Conservation (phyloP, 495 filamentous ascomycete species). For the Neurospora tetrasperma region DNA sequence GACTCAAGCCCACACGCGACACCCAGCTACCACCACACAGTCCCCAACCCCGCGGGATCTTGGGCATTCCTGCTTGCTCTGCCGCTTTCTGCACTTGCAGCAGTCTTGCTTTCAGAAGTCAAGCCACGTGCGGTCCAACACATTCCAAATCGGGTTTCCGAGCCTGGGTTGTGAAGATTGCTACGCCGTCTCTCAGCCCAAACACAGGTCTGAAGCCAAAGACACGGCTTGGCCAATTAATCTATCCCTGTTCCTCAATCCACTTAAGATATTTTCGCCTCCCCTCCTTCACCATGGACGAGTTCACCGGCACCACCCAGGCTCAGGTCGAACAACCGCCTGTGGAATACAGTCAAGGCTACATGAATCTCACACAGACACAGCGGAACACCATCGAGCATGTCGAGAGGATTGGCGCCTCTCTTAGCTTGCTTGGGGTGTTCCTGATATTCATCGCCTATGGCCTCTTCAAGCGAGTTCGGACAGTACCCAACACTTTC, state of each 20-base stretch:
- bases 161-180: background rate
- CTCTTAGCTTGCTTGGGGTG: constrained; percentile 58
- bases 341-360: constrained; percentile 3
- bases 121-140: background rate
- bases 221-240: constrained; percentile 4
- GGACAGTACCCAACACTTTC: constrained; percentile 73
- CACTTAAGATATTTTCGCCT: constrained; percentile 6
- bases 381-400: constrained; percentile 23
- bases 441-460: constrained; percentile 65
- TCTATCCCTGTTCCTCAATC: constrained; percentile 10
- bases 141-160: background rate
- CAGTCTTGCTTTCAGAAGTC: background rate
- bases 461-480: constrained; percentile 43
- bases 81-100: background rate
- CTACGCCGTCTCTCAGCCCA: background rate
- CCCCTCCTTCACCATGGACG: background rate
- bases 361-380: constrained; percentile 22
- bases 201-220: background rate
- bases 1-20: constrained; percentile 7
- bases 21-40: background rate
- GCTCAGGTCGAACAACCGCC: background rate
- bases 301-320: background rate
- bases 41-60: background rate
- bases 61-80: background rate
- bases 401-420: constrained; percentile 38